These are phyloP conservation scores for Beauveria caledonica DNA, from an alignment of 2,329 filamentous ascomycete species.

Conservation along the genomic window DNA sequence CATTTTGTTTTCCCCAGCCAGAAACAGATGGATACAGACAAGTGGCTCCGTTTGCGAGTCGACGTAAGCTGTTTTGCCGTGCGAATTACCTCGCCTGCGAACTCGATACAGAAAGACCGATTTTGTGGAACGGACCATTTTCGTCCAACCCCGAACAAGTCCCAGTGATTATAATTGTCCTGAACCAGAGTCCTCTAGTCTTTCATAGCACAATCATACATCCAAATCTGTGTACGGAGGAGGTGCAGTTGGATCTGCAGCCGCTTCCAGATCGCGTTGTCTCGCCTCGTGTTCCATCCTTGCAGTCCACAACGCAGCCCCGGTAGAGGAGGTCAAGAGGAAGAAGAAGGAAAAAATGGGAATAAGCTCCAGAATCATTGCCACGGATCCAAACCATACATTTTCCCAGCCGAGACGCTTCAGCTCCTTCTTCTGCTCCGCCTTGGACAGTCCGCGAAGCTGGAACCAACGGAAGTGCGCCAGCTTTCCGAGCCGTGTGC, in stretches of 20 bases:
- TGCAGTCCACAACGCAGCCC: constrained; percentile 78
- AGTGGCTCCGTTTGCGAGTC: neutral
- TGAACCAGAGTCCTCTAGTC: no score
- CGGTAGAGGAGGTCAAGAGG: constrained; percentile 75
- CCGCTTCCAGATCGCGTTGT: constrained; percentile 8
- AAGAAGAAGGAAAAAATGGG: constrained; percentile 92
- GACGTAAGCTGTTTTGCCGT: neutral
- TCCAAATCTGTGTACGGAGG: constrained; percentile 9
- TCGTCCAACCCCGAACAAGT: no score
- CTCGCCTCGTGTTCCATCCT: constrained; percentile 58
- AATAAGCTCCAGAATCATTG: constrained; percentile 77
- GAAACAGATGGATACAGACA: neutral
- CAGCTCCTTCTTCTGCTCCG: constrained; percentile 64
- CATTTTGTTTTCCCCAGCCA: neutral
- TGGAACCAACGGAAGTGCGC: constrained; percentile 89
- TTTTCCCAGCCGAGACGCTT: constrained; percentile 68
- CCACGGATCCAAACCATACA: constrained; percentile 84
- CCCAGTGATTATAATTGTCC: neutral
- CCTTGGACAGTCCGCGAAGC: constrained; percentile 64
- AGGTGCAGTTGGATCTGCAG: neutral
- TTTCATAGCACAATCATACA: neutral
- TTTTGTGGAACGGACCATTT: neutral
- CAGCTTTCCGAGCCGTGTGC: constrained; percentile 77
- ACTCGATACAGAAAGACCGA: neutral
- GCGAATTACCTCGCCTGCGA: neutral